phyloP scores from a whole-genome alignment of 139 green algal species.

The Micromonas commoda region DNA sequence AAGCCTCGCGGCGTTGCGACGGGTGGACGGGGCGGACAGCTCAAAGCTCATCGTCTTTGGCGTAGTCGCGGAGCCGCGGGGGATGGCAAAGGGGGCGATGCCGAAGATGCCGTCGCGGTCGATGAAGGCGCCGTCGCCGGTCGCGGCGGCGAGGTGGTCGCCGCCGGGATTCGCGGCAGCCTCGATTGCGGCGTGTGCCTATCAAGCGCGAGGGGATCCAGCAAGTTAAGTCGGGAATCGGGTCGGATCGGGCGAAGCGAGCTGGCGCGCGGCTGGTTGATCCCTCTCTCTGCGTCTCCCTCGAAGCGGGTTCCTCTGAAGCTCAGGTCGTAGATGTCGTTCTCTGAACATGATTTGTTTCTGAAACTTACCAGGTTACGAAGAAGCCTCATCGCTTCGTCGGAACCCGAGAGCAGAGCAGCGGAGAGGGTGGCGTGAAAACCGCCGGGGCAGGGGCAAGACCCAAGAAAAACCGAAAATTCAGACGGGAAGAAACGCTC shows the following conservation, averaged over 20 bases:
- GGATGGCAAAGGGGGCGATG: not conserved
- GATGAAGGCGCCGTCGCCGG: slow-evolving; percentile 5
- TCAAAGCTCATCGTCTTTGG: slow-evolving; percentile 51
- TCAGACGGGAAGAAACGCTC: not conserved
- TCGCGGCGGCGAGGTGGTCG: not conserved
- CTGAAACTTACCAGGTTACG: slow-evolving; percentile 30
- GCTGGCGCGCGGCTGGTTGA: too few relatives aligned
- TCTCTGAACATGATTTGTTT: slow-evolving; percentile 6
- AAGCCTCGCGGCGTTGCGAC: slow-evolving; percentile 78
- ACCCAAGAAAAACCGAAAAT: not conserved
- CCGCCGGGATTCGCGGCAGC: not conserved
- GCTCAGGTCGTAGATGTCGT: slow-evolving; percentile 21
- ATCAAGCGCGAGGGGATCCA: not conserved
- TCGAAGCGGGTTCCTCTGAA: not conserved
- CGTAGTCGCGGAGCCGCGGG: not conserved
- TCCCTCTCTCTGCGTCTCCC: too few relatives aligned
- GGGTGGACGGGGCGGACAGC: slow-evolving; percentile 76
- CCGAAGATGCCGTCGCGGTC: not conserved
- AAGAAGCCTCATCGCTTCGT: slow-evolving; percentile 15
- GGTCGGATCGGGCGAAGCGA: too few relatives aligned
- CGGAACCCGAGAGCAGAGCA: too few relatives aligned
- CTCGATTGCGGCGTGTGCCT: not conserved
- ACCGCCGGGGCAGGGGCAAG: too few relatives aligned
- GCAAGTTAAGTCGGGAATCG: too few relatives aligned
- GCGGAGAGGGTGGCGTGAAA: too few relatives aligned